Conservation (phyloP, 2,329 filamentous ascomycete genomes). For the Fusarium sp. region DNA sequence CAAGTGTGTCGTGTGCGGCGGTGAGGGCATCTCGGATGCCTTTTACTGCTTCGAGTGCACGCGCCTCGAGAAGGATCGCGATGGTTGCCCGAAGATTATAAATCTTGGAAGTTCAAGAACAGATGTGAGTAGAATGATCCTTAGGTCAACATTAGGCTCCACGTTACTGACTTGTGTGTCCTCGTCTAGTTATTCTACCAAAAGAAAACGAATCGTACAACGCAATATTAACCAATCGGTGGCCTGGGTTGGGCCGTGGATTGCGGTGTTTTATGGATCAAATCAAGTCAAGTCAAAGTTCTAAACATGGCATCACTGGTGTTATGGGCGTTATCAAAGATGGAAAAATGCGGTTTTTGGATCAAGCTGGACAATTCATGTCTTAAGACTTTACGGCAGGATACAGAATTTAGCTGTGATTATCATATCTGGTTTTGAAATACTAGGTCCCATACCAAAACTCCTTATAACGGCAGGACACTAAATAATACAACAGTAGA, state of each 20-base stretch:
- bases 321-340: conserved; percentile 35
- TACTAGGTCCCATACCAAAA: conserved; percentile 34
- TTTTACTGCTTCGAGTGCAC: conserved; percentile 99
- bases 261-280: conserved; percentile 26
- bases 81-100: conserved; percentile 99
- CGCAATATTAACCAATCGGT: conserved; percentile 60
- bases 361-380: conserved; percentile 23
- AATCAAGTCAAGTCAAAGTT: conserved; percentile 16
- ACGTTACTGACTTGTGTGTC: background rate
- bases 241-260: conserved; percentile 58
- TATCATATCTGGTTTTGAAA: conserved; percentile 27
- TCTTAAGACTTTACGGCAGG: conserved; percentile 12
- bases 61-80: conserved; percentile 91
- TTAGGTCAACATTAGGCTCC: background rate
- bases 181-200: conserved; percentile 65
- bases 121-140: conserved; percentile 67
- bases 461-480: conserved; percentile 44
- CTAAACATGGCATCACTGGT: conserved; percentile 35
- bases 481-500: conserved; percentile 39
- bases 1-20: conserved; percentile 98
- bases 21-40: conserved; percentile 96
- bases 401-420: conserved; percentile 29
- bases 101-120: conserved; percentile 95
- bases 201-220: conserved; percentile 69
- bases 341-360: conserved; percentile 17